Percentiles rank a stretch among this genome's conserved stretches.
Conservation (phyloP, 1,284 basidiomycete species). For the Coniferiporia weirii region DNA sequence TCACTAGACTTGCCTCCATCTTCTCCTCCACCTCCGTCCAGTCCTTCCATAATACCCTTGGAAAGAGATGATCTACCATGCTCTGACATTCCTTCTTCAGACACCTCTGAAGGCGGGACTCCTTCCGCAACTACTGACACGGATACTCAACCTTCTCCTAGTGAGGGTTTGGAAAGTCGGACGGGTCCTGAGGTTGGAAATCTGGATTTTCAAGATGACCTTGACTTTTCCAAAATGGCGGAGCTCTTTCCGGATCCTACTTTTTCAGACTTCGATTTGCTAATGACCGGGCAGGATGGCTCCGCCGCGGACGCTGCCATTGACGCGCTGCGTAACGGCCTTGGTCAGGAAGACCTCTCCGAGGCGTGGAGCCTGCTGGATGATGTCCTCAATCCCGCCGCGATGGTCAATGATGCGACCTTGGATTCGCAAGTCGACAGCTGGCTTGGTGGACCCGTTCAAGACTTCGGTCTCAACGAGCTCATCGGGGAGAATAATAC, state of each 20-base stretch:
- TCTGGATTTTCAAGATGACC: background rate
- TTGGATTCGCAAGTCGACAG: background rate
- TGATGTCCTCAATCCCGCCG: slow-evolving; percentile 1
- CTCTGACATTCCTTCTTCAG: slow-evolving; percentile 14
- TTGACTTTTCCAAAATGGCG: background rate
- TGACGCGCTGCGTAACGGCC: slow-evolving; percentile 15
- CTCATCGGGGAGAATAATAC: background rate
- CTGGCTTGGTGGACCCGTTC: background rate
- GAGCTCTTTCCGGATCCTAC: background rate
- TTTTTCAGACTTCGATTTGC: slow-evolving; percentile 1
- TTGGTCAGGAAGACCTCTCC: slow-evolving; percentile 14
- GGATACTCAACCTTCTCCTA: slow-evolving; percentile 1
- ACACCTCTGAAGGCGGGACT: slow-evolving; percentile 8
- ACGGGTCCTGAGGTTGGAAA: background rate
- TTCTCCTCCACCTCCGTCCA: slow-evolving; percentile 16
- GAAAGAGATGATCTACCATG: slow-evolving; percentile 12
- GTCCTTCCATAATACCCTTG: slow-evolving; percentile 9
- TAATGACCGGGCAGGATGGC: slow-evolving; percentile 1
- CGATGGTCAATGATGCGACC: background rate
- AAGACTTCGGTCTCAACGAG: background rate
- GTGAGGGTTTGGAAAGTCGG: background rate
- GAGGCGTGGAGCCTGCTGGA: slow-evolving; percentile 16
- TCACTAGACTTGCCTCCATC: slow-evolving; percentile 16
- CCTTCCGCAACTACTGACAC: slow-evolving; percentile 3
- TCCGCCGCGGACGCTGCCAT: slow-evolving; percentile 4